phyloP scores from a whole-genome alignment of 345 rosid species.

The Conringia planisiliqua region DNA sequence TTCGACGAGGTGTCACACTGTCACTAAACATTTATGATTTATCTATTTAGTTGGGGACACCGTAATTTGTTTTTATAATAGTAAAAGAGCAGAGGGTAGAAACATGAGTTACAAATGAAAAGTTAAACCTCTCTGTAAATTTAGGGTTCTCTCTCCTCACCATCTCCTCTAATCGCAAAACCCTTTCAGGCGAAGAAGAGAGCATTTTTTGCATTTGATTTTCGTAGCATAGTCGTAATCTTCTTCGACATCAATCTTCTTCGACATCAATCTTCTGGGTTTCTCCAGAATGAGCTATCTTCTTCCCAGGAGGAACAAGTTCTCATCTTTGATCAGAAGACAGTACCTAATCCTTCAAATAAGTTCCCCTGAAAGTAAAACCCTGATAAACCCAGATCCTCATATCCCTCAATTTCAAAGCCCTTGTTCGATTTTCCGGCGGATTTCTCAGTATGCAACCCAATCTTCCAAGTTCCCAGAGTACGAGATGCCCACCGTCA shows the following conservation, averaged over 20 bases:
- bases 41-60: background rate
- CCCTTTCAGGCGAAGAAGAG: slow-evolving; percentile 6
- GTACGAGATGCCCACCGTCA: slow-evolving; percentile 93
- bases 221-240: background rate
- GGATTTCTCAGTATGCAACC: slow-evolving; percentile 43
- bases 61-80: too few species aligned
- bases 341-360: background rate
- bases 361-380: slow-evolving; percentile 12
- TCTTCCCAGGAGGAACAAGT: slow-evolving; percentile 33
- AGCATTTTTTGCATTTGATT: slow-evolving; percentile 11
- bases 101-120: background rate
- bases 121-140: background rate
- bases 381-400: slow-evolving; percentile 28
- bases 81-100: background rate
- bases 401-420: slow-evolving; percentile 14
- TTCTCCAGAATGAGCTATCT: slow-evolving; percentile 32
- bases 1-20: background rate
- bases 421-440: slow-evolving; percentile 20
- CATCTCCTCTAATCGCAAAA: slow-evolving; percentile 1
- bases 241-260: background rate
- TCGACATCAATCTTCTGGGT: background rate
- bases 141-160: slow-evolving; percentile 17
- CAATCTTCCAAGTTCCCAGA: slow-evolving; percentile 73
- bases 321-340: slow-evolving; percentile 29
- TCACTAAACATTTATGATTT: background rate